Conservation (phyloP, 768 basidiomycete genomes). For the Cystobasidium onofrii region DNA sequence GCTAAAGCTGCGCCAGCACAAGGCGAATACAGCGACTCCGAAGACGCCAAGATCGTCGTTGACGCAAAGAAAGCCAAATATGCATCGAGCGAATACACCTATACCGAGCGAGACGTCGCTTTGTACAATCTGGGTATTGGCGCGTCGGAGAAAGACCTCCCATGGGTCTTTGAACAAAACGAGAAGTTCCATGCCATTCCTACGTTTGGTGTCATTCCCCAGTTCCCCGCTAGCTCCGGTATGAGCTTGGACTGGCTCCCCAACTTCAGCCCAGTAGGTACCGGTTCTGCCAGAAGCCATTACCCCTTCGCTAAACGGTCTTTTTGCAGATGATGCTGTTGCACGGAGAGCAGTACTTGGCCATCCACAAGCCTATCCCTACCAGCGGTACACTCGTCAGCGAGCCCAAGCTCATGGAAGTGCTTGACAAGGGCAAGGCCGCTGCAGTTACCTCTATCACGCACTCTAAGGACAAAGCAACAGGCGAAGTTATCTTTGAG, state of each 20-base stretch:
- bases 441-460: slow-evolving; percentile 74
- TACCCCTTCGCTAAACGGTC: not conserved
- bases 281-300: not conserved
- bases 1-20: slow-evolving; percentile 38
- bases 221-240: slow-evolving; percentile 64
- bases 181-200: slow-evolving; percentile 78
- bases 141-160: slow-evolving; percentile 81
- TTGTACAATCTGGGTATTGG: slow-evolving; percentile 93
- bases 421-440: slow-evolving; percentile 62
- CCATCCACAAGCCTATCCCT: slow-evolving; percentile 73
- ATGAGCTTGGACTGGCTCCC: slow-evolving; percentile 77
- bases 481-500: slow-evolving; percentile 76
- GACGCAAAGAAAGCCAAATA: slow-evolving; percentile 62
- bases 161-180: slow-evolving; percentile 83
- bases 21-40: slow-evolving; percentile 52
- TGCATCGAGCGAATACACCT: slow-evolving; percentile 58
- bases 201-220: slow-evolving; percentile 91
- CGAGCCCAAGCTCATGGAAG: slow-evolving; percentile 57
- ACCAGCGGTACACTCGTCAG: slow-evolving; percentile 71
- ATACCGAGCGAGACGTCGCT: slow-evolving; percentile 81
- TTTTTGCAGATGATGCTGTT: slow-evolving; percentile 72
- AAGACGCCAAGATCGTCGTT: slow-evolving; percentile 72
- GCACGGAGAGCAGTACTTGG: slow-evolving; percentile 92
- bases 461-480: slow-evolving; percentile 68
- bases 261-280: slow-evolving; percentile 78